Conservation (phyloP, 495 filamentous ascomycete species). For the Penicillium ucsense region DNA sequence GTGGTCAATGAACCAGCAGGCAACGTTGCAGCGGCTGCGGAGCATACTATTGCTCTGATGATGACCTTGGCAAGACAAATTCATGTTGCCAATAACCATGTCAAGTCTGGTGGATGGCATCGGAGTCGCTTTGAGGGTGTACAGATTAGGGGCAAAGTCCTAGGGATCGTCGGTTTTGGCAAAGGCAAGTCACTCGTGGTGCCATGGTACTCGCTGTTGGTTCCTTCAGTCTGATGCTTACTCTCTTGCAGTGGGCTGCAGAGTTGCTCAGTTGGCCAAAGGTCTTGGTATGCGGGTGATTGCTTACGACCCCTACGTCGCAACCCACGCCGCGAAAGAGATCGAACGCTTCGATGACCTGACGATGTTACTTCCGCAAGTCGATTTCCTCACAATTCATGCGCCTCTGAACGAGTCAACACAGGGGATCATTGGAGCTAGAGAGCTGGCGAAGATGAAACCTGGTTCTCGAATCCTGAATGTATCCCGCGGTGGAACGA, state of each 20-base stretch:
- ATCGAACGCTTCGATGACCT: no score
- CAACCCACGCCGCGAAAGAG: constrained; percentile 12
- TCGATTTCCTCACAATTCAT: constrained; percentile 67
- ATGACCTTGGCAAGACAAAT: constrained; percentile 58
- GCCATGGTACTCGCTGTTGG: neutral
- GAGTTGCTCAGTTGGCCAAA: constrained; percentile 57
- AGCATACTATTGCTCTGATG: constrained; percentile 58
- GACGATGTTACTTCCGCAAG: constrained; percentile 36
- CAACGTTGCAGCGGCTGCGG: constrained; percentile 62
- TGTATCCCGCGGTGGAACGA: constrained; percentile 64
- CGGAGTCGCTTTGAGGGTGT: constrained; percentile 57
- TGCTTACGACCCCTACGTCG: constrained; percentile 60
- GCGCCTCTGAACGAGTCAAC: constrained; percentile 65
- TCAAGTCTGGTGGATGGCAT: constrained; percentile 59
- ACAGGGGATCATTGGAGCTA: constrained; percentile 50
- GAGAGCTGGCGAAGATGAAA: constrained; percentile 60
- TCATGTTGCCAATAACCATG: constrained; percentile 44
- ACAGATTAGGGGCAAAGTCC: constrained; percentile 59
- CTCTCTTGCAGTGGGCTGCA: constrained; percentile 46
- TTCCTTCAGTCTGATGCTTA: neutral
- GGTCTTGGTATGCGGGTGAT: constrained; percentile 60
- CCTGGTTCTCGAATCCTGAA: constrained; percentile 54
- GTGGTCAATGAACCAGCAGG: constrained; percentile 62
- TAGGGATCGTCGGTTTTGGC: constrained; percentile 59
- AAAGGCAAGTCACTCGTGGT: constrained; percentile 35